phyloP scores from a whole-genome alignment of 1,284 basidiomycete genomes.

The Pisolithus thermaeus region DNA sequence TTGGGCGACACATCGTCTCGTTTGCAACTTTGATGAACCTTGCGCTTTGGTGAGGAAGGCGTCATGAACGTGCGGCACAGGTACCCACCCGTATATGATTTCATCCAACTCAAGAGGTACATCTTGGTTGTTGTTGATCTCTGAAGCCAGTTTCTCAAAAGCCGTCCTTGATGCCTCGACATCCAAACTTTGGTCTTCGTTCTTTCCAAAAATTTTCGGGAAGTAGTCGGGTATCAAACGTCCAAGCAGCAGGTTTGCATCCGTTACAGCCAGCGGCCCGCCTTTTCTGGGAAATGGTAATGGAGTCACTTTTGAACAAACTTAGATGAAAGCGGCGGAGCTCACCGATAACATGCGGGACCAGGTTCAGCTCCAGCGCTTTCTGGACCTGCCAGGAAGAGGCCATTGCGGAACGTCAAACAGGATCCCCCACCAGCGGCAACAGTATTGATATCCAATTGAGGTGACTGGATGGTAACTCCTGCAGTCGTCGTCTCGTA shows the following conservation, averaged over 20 bases:
- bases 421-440: slow-evolving; percentile 72
- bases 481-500: slow-evolving; percentile 82
- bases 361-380: slow-evolving; percentile 72
- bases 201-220: slow-evolving; percentile 75
- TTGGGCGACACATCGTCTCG: slow-evolving; percentile 91
- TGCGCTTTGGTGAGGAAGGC: background rate
- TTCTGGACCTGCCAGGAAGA: slow-evolving; percentile 66
- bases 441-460: slow-evolving; percentile 73
- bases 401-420: slow-evolving; percentile 38
- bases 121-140: slow-evolving; percentile 43
- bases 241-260: slow-evolving; percentile 71
- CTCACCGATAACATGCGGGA: slow-evolving; percentile 62
- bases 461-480: slow-evolving; percentile 71
- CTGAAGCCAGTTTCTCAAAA: slow-evolving; percentile 24
- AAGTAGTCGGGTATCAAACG: slow-evolving; percentile 66
- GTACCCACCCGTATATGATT: slow-evolving; percentile 77
- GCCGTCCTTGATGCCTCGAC: slow-evolving; percentile 39
- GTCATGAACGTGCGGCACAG: background rate
- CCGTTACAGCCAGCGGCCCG: slow-evolving; percentile 68
- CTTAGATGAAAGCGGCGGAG: background rate
- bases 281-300: slow-evolving; percentile 44
- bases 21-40: slow-evolving; percentile 93
- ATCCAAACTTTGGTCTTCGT: slow-evolving; percentile 68
- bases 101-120: slow-evolving; percentile 71
- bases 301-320: background rate